These are phyloP conservation scores for Solanum megistacrolobum DNA, from an alignment of 257 asterid genomes.

Conservation along the genomic window DNA sequence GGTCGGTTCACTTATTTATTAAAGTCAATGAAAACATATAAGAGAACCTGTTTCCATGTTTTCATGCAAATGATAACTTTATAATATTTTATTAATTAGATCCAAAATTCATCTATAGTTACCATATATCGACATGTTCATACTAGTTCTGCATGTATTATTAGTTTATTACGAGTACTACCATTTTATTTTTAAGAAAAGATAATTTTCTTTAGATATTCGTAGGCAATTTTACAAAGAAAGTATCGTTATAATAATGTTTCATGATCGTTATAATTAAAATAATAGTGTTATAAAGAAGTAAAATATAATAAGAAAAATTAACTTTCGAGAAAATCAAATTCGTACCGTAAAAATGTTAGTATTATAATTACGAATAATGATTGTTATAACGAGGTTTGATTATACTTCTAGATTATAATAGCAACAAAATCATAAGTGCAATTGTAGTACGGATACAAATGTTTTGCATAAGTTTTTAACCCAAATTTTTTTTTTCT, in stretches of 20 bases:
- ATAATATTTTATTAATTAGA: neutral
- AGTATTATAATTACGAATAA: no score
- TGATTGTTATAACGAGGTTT: no score
- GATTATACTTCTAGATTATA: no score
- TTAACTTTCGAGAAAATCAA: no score
- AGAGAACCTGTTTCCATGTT: neutral
- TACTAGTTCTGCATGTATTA: neutral
- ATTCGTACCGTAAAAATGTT: fast-evolving
- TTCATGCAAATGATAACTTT: neutral
- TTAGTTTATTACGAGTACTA: no score
- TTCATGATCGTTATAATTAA: neutral
- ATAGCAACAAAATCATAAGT: neutral
- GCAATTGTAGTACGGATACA: neutral
- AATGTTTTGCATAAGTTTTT: neutral
- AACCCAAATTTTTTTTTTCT: no score
- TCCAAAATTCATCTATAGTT: neutral
- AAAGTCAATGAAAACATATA: neutral
- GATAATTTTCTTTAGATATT: no score
- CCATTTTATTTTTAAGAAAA: no score
- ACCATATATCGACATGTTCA: neutral
- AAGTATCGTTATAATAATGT: neutral
- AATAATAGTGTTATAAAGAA: no score
- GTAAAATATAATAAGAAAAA: neutral
- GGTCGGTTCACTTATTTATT: neutral
- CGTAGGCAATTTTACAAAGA: neutral